Evolutionary conservation across 1,139 yeast species (phyloP), one percentile per base, ranked within the genome.

Genomic region (Suhomyces terraborum): DNA sequence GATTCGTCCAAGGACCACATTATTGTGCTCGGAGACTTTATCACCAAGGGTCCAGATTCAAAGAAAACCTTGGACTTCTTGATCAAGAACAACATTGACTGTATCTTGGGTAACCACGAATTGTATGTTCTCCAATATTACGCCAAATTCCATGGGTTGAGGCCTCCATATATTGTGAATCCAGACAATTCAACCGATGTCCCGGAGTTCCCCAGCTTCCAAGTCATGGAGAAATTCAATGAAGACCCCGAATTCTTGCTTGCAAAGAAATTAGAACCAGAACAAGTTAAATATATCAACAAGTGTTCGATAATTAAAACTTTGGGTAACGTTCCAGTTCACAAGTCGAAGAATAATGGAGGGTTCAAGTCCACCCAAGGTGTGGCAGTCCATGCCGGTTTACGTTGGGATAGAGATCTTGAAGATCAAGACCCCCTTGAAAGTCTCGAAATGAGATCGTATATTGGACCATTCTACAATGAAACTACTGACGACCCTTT

Each of bases 81-180:
- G 32, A 74, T 82, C 34, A 65, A 74, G n/a, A 63, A 80, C 48
- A 64, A 76, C 4, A 75, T 86, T 13, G 80, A 79, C 37, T 89
- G 96, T 59, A 80, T 91, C 3, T 66, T 94, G 48, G 98, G 98
- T 0, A 91, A 91, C 66, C 96, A 91, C 61, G 98, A 91, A 58
- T 73, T 82, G 51, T 80, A 78, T 48, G 75, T 83, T 13, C 55
- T 86, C 48, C 72, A 77, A 41, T 64, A 80, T 54, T 86, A 86
- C 54, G 79, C 85, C 1, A 69, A 67, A 36, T 75, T 72, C 53
- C 88, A 81, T 53, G 72, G 77, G 4, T 61, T 82, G 31, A 64
- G 59, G 4, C 52, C 59, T 14, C 77, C 77, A 2, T 40, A 23
- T 19, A 58, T 59, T 30, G 16, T 18, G 21, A 10, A 16, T n/a